A percentile compares a stretch with the other conserved stretches of the same genome.
Conservation (phyloP, 768 basidiomycete species). For the Lyophyllum shimeji region DNA sequence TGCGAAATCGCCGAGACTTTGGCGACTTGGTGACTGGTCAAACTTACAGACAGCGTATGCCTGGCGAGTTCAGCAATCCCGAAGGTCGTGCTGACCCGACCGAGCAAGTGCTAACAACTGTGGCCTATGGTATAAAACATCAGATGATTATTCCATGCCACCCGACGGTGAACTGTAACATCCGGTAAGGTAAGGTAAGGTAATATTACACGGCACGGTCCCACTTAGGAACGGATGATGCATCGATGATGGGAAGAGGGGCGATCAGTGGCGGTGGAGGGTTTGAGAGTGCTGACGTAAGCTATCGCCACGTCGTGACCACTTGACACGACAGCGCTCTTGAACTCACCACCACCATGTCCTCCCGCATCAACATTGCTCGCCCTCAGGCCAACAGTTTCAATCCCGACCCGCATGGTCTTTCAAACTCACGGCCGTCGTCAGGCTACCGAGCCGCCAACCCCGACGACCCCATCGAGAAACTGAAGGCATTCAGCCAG, state of each 20-base stretch:
- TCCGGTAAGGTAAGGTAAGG: no score
- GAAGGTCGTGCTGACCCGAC: no score
- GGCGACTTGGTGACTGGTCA: no score
- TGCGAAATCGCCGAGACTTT: no score
- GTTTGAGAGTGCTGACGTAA: conserved; percentile 30
- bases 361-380: conserved; percentile 80
- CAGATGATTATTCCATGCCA: no score
- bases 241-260: background rate
- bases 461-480: conserved; percentile 81
- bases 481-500: conserved; percentile 66
- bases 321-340: conserved; percentile 40
- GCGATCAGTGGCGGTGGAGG: conserved; percentile 7
- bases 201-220: no score
- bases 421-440: conserved; percentile 69
- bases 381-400: conserved; percentile 64
- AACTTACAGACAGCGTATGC: no score
- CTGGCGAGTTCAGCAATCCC: no score
- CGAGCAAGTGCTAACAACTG: no score
- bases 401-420: conserved; percentile 76
- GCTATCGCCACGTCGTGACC: conserved; percentile 47
- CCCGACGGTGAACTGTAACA: no score
- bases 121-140: no score
- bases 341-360: conserved; percentile 50
- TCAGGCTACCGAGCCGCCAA: conserved; percentile 77
- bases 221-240: no score